Base-by-base conservation (phyloP, 192 early-diverging fungal genomes). In the Gigaspora rosea region DNA sequence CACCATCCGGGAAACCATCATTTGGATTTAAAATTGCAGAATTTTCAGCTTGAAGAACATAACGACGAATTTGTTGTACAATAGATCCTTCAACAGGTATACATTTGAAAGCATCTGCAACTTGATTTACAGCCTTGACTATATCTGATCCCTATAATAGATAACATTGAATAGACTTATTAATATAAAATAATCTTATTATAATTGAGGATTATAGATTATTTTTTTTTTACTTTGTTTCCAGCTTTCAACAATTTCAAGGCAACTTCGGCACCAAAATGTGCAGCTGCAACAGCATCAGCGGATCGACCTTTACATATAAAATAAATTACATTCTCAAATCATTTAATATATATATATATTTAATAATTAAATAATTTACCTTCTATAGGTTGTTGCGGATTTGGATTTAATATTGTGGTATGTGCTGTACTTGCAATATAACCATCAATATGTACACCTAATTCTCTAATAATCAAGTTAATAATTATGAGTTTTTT, bases 361-460 rank as follows among this genome's bases (percentile, higher is more conserved):
- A 41, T 6, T 6, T 41, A 41, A 41, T 41, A 7, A 41, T 41
- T 7, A 7, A 41, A 47, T 22, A 33, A 15, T 6, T 7, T 52
- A 33, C 83, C 81, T 47, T 81, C 85, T 51, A 94, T 81, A 46
- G 92, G 88, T 27, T 82, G 77, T 22, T 86, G 82, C n/a, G 91
- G 85, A 62, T 80, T 82, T 54, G 87, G 79, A 56, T 89, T 93
- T 50, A 96, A 79, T 22, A 95, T 87, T 36, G 87, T 84, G 5
- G 95, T 97, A 83, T 95, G 94, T 2, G 92, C 95, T n/a, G 90
- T 85, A 22, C 90, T 89, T 48, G 91, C 87, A 65, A 93, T 90
- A 82, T 94, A 97, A 20, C 97, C 97, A 85, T 97, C 94, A 78
- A 98, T 89, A 82, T 98, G 97, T 52, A 87, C 94, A 69, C 92